Percentiles rank a stretch among this genome's conserved stretches.
Conservation (phyloP, 768 basidiomycete genomes). For the Kwoniella sp. region DNA sequence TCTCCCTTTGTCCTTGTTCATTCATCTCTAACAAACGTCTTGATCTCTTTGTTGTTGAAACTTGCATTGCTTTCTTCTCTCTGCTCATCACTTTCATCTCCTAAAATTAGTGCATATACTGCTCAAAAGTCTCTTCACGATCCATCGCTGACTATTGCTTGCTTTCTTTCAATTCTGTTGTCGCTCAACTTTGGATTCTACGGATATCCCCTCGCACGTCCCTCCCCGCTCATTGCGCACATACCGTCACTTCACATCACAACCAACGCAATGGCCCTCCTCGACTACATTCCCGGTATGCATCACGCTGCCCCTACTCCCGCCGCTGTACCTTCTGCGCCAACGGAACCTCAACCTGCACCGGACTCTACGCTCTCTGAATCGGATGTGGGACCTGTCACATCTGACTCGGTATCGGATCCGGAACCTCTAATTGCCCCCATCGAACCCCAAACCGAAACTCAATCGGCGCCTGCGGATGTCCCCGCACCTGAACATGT, state of each 20-base stretch:
- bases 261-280: slow-evolving; percentile 14
- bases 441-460: slow-evolving; percentile 3
- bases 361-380: not conserved
- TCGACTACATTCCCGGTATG: slow-evolving; percentile 17
- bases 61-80: not conserved
- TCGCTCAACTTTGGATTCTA: not conserved
- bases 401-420: not conserved
- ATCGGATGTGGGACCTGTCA: not conserved
- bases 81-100: not conserved
- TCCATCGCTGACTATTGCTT: not conserved
- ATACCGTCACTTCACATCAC: not conserved
- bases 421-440: slow-evolving; percentile 3
- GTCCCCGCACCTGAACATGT: not conserved
- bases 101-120: not conserved
- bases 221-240: slow-evolving; percentile 2
- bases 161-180: not conserved
- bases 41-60: not conserved
- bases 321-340: slow-evolving; percentile 4
- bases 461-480: slow-evolving; percentile 1
- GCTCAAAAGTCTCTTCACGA: not conserved
- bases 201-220: slow-evolving; percentile 6
- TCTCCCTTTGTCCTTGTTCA: slow-evolving; percentile 15
- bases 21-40: not conserved
- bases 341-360: slow-evolving; percentile 5
- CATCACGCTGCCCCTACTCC: slow-evolving; percentile 15